Conservation (phyloP, 805 yeast species). For the Cyberlindnera meyerae region DNA sequence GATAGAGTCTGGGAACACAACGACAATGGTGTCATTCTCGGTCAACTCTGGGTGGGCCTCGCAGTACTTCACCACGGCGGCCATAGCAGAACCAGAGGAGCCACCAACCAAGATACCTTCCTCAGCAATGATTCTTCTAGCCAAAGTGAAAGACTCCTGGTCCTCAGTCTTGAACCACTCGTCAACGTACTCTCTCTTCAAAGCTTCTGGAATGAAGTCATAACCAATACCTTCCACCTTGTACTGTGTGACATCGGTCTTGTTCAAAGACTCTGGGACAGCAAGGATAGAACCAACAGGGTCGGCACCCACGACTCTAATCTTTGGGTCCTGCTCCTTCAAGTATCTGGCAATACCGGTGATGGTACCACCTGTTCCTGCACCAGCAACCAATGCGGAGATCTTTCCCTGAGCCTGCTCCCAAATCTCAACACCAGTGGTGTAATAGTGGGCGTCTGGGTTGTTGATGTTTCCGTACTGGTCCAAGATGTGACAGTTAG, state of each 20-base stretch:
- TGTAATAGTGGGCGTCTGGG: constrained; percentile 79
- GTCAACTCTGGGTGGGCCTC: constrained; percentile 55
- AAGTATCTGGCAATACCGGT: constrained; percentile 75
- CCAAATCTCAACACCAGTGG: constrained; percentile 84
- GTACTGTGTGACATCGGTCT: constrained; percentile 48
- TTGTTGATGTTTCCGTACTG: constrained; percentile 76
- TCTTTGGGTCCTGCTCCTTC: constrained; percentile 61
- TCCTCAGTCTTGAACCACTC: constrained; percentile 86
- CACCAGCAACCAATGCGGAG: constrained; percentile 80
- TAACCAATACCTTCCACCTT: constrained; percentile 90
- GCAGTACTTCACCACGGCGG: constrained; percentile 69
- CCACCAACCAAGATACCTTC: constrained; percentile 90
- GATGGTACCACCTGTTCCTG: constrained; percentile 93
- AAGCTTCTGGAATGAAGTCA: constrained; percentile 80
- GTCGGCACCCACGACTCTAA: constrained; percentile 74
- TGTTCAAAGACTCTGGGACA: constrained; percentile 66
- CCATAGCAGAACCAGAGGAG: constrained; percentile 80
- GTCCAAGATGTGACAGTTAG: constrained; percentile 78
- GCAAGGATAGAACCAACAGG: constrained; percentile 86
- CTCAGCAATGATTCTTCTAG: constrained; percentile 75
- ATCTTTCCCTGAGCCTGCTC: constrained; percentile 69
- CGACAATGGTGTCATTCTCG: constrained; percentile 71
- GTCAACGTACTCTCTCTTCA: constrained; percentile 62
- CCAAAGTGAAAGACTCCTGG: constrained; percentile 69
- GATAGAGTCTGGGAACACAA: constrained; percentile 80